Conservation (phyloP, 139 green algal genomes). For the Astrephomene gubernaculifera region DNA sequence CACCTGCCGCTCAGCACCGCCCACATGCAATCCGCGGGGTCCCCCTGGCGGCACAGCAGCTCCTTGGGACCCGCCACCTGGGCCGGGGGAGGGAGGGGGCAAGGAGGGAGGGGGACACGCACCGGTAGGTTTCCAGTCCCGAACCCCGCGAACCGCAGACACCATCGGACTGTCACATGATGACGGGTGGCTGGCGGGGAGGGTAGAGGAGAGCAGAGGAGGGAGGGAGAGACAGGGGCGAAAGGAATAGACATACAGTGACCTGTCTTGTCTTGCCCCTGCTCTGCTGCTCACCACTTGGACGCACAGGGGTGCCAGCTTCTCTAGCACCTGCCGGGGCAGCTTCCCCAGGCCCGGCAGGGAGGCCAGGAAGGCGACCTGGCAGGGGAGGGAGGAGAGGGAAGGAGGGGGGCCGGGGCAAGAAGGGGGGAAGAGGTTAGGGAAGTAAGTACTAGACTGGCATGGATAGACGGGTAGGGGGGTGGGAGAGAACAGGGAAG, state of each 20-base stretch:
- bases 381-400: not conserved
- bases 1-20: not conserved
- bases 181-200: no score
- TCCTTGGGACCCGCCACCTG: not conserved
- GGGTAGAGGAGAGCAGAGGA: not conserved
- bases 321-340: slow-evolving; percentile 11
- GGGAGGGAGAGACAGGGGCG: not conserved
- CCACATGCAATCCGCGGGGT: slow-evolving; percentile 21
- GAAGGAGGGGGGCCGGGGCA: not conserved
- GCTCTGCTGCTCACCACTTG: not conserved
- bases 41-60: slow-evolving; percentile 23
- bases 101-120: not conserved
- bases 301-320: slow-evolving; percentile 8
- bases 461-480: not conserved
- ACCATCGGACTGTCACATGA: not conserved
- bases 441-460: not conserved
- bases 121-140: not conserved
- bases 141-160: no score
- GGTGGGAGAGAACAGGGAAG: not conserved
- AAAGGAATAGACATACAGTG: not conserved
- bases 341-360: not conserved
- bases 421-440: not conserved
- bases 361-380: not conserved
- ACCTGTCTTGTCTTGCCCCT: not conserved
- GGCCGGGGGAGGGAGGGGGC: not conserved